phyloP scores from a whole-genome alignment of 2,329 filamentous ascomycete genomes.

The Alternaria longipes region DNA sequence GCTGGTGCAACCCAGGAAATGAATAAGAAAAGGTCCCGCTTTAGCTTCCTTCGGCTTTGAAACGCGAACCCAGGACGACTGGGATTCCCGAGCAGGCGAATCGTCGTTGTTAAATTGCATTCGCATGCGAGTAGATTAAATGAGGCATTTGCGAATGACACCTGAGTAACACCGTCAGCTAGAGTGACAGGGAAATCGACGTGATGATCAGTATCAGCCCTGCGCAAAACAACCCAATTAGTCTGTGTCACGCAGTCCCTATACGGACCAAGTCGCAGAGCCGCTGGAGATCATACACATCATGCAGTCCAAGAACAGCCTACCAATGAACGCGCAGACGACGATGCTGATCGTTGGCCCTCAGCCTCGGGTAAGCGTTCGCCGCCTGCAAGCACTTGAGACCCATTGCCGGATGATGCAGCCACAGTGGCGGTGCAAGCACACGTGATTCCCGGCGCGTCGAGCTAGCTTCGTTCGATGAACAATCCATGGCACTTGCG shows the following conservation, averaged over 20 bases:
- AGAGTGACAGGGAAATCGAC: constrained; percentile 6
- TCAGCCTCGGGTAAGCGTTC: constrained; percentile 12
- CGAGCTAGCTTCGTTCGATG: constrained; percentile 11
- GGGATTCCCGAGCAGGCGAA: constrained; percentile 8
- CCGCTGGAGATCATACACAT: constrained; percentile 24
- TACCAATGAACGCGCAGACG: constrained; percentile 7
- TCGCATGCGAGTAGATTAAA: constrained; percentile 20
- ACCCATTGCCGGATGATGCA: neutral
- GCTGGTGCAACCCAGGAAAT: constrained; percentile 16
- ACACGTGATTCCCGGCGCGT: constrained; percentile 5
- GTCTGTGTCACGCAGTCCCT: constrained; percentile 33
- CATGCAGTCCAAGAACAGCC: constrained; percentile 11
- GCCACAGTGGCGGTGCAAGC: constrained; percentile 5
- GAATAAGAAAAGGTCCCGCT: constrained; percentile 23
- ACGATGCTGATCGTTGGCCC: constrained; percentile 6
- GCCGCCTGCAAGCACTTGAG: constrained; percentile 9
- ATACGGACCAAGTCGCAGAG: constrained; percentile 39
- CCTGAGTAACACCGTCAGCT: constrained; percentile 7
- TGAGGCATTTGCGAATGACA: constrained; percentile 5
- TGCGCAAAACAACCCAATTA: constrained; percentile 28
- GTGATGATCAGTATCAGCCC: constrained; percentile 37
- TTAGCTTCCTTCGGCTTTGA: constrained; percentile 22
- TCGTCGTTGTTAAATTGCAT: constrained; percentile 10
- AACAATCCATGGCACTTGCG: constrained; percentile 7
- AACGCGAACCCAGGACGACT: constrained; percentile 19